A percentile compares a stretch with the other conserved stretches of the same genome.
Evolutionary conservation across 2,329 filamentous ascomycete genomes (phyloP).

Genomic region (Seiridium unicorne): DNA sequence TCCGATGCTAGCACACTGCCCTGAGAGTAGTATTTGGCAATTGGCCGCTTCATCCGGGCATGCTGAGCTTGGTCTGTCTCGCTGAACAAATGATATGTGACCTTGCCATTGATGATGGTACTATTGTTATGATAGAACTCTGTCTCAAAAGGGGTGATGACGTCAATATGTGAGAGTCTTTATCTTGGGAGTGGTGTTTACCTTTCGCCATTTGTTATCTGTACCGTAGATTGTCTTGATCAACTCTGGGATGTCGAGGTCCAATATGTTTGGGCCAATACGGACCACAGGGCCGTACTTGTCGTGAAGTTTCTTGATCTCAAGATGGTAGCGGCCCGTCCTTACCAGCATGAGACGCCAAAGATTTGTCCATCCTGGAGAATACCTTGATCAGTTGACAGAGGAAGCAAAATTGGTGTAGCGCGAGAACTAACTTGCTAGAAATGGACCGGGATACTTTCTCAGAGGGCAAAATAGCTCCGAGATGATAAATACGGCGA

Average conservation of each 20-base stretch:
- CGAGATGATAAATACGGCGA: neutral
- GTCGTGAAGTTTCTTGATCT: slow-evolving; percentile 31
- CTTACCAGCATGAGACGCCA: slow-evolving; percentile 29
- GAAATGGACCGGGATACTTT: slow-evolving; percentile 2
- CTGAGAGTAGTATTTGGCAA: slow-evolving; percentile 23
- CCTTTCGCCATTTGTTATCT: slow-evolving; percentile 28
- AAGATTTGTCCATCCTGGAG: slow-evolving; percentile 30
- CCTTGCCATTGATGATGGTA: slow-evolving; percentile 22
- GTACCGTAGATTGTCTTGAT: slow-evolving; percentile 31
- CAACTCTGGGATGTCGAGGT: slow-evolving; percentile 24
- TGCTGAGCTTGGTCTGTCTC: slow-evolving; percentile 20
- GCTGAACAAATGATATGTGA: slow-evolving; percentile 30
- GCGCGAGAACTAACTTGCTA: slow-evolving; percentile 5
- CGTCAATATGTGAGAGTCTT: neutral
- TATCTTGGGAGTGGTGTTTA: slow-evolving; percentile 8
- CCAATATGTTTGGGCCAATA: slow-evolving; percentile 30
- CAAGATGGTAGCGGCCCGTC: slow-evolving; percentile 22
- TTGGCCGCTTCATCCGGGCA: slow-evolving; percentile 21
- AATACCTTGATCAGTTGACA: neutral
- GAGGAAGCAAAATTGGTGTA: neutral
- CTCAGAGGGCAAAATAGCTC: slow-evolving; percentile 1
- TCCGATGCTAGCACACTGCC: slow-evolving; percentile 21
- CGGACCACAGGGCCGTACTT: slow-evolving; percentile 35
- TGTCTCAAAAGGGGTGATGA: slow-evolving; percentile 13
- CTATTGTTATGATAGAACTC: slow-evolving; percentile 27